Evolutionary conservation across 352 stramenopile genomes (phyloP), one percentile per base, ranked within the genome.

Genomic region (Blastocystis hominis): DNA sequence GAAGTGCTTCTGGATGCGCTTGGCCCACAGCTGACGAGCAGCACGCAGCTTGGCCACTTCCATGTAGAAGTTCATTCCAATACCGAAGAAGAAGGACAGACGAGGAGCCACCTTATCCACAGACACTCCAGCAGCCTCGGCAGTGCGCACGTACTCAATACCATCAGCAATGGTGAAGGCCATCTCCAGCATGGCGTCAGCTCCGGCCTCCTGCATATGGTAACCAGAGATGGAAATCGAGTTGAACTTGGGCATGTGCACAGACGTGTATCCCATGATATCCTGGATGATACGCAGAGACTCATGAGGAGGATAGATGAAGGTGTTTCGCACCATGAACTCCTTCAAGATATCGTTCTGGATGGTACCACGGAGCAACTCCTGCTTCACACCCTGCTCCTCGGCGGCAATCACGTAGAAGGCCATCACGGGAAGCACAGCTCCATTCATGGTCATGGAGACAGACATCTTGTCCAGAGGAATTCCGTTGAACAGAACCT

Each of bases 281-380:
- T 98, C 95, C 46, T 90, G 92, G 78, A 98, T 96, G 75, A 97
- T 93, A 63, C 95, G 92, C 91, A 98, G 96, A n/a, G 92, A 95
- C 70, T 94, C 93, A 61, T 91, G 88, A 5, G 96, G 96, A 56
- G 95, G 95, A 91, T 98, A 98, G 88, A 98, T 98, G 91, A 97
- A 98, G 66, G 96, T 98, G 90, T 98, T 98, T 36, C 96, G 91
- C 62, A 97, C 94, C 93, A 96, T 96, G 80, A 96, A 97, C 90
- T 96, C 94, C 91, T 98, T 98, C 64, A 98, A 91, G 89, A 98
- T 97, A 90, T 98, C 96, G 91, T 98, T 98, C 90, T 98, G 94
- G 84, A 97, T 95, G 0, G 94, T 97, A 20, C 94, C 94, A 1
- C 93, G 91, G 1, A 98, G 91, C 42, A 93, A 86, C 63, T 93